Percentiles rank a stretch among this genome's conserved stretches.
Evolutionary conservation across 2,329 filamentous ascomycete species (phyloP).

Genomic region (Ophiosphaerella korrae): DNA sequence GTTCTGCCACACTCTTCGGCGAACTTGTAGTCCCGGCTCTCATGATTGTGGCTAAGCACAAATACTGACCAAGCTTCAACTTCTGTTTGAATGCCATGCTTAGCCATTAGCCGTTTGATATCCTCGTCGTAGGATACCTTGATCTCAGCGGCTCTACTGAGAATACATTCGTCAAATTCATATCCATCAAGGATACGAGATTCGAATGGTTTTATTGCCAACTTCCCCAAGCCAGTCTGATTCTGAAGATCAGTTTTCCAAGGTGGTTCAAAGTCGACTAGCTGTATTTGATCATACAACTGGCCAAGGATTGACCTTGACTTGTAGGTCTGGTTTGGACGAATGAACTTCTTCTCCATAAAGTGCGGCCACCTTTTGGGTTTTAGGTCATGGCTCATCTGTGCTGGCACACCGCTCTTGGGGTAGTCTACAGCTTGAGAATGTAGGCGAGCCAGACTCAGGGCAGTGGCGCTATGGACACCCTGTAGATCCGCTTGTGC

Average conservation of each 20-base stretch:
- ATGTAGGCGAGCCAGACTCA: conserved; percentile 78
- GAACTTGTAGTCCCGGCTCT: conserved; percentile 81
- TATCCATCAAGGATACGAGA: conserved; percentile 71
- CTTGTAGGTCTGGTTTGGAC: conserved; percentile 60
- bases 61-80: conserved; percentile 94
- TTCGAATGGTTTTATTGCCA: conserved; percentile 67
- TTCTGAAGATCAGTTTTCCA: conserved; percentile 54
- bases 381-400: conserved; percentile 65
- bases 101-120: conserved; percentile 80
- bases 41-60: conserved; percentile 73
- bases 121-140: conserved; percentile 80
- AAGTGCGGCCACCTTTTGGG: conserved; percentile 80
- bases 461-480: conserved; percentile 68
- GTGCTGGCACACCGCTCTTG: conserved; percentile 82
- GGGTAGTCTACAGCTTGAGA: conserved; percentile 93
- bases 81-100: conserved; percentile 81
- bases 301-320: conserved; percentile 77
- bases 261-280: conserved; percentile 72
- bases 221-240: no score
- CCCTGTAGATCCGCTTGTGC: conserved; percentile 74
- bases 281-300: conserved; percentile 78
- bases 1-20: conserved; percentile 80
- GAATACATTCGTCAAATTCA: conserved; percentile 57
- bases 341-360: conserved; percentile 70
- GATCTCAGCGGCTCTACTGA: conserved; percentile 66